These are phyloP conservation scores for Mucor plumbeus DNA, from an alignment of 371 early-diverging fungal species.

Conservation along the genomic window DNA sequence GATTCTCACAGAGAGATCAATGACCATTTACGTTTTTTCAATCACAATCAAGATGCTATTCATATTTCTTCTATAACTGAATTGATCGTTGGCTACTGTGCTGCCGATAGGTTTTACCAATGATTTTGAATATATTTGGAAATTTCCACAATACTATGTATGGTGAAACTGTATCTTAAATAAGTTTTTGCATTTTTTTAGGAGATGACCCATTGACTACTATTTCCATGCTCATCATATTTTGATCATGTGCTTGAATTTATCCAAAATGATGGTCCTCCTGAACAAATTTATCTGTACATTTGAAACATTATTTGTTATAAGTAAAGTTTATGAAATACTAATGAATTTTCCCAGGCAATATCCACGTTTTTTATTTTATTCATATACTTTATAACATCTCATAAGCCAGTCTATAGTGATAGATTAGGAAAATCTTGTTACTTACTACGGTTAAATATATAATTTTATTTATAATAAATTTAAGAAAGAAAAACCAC, in stretches of 20 bases:
- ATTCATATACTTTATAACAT: neutral
- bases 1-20: neutral
- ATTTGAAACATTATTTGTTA: neutral
- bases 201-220: neutral
- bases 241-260: too few relatives aligned
- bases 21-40: neutral
- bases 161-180: too few relatives aligned
- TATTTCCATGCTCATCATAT: neutral
- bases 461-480: too few relatives aligned
- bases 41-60: too few relatives aligned
- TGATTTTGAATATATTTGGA: too few relatives aligned
- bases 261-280: neutral
- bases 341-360: neutral
- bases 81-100: too few relatives aligned
- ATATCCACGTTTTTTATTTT: neutral
- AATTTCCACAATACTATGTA: too few relatives aligned
- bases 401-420: neutral
- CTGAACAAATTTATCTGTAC: neutral
- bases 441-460: too few relatives aligned
- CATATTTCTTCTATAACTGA: neutral
- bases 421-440: neutral
- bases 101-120: too few relatives aligned
- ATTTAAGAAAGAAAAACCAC: too few relatives aligned
- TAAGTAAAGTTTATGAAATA: neutral
- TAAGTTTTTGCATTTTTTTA: too few relatives aligned